Base-by-base conservation (phyloP, 73 alveolate species). In the Paramecium sonneborni region DNA sequence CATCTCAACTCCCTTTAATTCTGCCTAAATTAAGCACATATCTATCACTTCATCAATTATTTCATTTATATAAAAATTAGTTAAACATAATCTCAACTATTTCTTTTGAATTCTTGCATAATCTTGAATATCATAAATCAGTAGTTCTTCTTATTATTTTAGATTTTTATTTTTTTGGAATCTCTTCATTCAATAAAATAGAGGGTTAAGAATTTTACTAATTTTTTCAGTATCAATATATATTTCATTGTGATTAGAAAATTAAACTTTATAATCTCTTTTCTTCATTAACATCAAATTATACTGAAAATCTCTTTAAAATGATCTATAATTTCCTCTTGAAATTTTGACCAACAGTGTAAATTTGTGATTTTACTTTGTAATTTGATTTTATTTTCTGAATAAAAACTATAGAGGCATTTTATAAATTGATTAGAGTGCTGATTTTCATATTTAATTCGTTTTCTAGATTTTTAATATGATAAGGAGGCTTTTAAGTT, bases 41-140 rank as follows among this genome's bases (percentile, higher is more conserved):
- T 79, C 90, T 18, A 79, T 79, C 0, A 79, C 74, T 12, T 79
- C 90, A 20, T 79, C 90, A 41, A 79, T 39, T 8, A 79, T 44
- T 39, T 79, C 90, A 43, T 79, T 39, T 6, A 79, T 38, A 46
- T 43, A 46, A 43, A 79, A 79, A 20, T 39, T 48, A 46, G 74
- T 79, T 9, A 23, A 9, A 8, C 90, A 79, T 79, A 79, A 34
- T 79, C 72, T 79, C 14, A 79, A 79, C 72, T 79, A 10, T 21
- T 79, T 79, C 23, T 79, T 88, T 7, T 62, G 12, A 11, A 88
- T 44, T 38, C 94, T 69, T 7, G 94, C 85, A 44, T 70, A 88
- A 68, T 88, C 94, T 44, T 69, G 26, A 15, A 88, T 88, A 46
- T 88, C 94, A 70, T 88, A 38, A 6, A 88, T 88, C 32, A 72